phyloP scores from a whole-genome alignment of 2,329 filamentous ascomycete species.

The Diatrype stigma region DNA sequence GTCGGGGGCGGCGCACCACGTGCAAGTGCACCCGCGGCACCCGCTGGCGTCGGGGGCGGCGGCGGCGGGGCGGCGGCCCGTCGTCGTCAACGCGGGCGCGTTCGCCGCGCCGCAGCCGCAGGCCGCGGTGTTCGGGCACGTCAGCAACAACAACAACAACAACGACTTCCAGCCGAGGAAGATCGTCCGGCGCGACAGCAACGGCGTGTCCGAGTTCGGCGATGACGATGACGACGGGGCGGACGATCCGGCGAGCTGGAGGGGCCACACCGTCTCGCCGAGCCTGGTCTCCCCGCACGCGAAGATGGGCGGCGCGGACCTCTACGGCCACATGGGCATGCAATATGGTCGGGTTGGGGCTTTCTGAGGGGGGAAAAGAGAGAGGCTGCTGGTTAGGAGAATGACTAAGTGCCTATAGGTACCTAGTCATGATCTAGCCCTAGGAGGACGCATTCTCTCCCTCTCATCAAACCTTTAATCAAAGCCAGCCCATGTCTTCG shows the following conservation, averaged over 20 bases:
- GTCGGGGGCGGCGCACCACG: no score
- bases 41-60: not conserved
- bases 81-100: not conserved
- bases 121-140: not conserved
- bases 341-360: constrained; percentile 3
- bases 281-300: not conserved
- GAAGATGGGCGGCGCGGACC: not conserved
- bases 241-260: constrained; percentile 4
- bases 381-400: no score
- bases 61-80: not conserved
- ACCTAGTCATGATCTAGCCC: no score
- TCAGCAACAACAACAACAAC: no score
- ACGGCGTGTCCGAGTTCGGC: constrained; percentile 20
- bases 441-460: no score
- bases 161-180: no score
- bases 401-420: no score
- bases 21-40: not conserved
- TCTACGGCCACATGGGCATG: constrained; percentile 5
- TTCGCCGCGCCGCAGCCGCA: constrained; percentile 1
- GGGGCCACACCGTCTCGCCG: constrained; percentile 13
- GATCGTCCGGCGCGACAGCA: constrained; percentile 17
- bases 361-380: not conserved
- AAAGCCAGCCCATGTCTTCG: not conserved
- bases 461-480: no score
- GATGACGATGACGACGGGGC: no score